Percentiles rank a stretch among this genome's conserved stretches.
Evolutionary conservation across 225 moss, liverwort and hornwort species (phyloP).

Genomic region (Polytrichum formosum): DNA sequence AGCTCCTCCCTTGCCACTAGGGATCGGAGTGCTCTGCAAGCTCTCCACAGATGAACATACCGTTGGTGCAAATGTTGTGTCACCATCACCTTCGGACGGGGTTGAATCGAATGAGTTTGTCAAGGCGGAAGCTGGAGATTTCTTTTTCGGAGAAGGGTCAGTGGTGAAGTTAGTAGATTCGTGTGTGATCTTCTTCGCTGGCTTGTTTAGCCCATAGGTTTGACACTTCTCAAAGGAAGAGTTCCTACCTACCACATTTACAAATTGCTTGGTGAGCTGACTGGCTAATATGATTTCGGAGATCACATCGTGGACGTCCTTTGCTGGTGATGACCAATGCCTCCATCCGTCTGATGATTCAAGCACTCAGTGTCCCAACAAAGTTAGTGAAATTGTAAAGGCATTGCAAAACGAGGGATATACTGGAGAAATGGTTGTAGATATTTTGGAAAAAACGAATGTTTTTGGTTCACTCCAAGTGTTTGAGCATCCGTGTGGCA

Average conservation of each 20-base stretch:
- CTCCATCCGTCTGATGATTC: conserved; percentile 58
- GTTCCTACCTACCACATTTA: conserved; percentile 27
- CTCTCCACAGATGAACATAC: conserved; percentile 26
- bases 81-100: conserved; percentile 1
- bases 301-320: conserved; percentile 66
- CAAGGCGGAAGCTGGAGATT: neutral
- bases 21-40: conserved; percentile 19
- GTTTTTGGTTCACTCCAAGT: no score
- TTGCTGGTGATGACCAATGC: conserved; percentile 72
- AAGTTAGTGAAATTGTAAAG: no score
- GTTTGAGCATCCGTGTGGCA: no score
- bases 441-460: no score
- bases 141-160: neutral
- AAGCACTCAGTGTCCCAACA: no score
- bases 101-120: conserved; percentile 10
- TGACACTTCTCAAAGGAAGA: neutral
- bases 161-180: conserved; percentile 2
- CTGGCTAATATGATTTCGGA: conserved; percentile 73
- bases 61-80: conserved; percentile 8
- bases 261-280: conserved; percentile 64
- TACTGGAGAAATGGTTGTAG: neutral
- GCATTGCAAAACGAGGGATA: neutral
- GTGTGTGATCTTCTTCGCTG: conserved; percentile 3
- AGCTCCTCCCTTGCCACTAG: neutral
- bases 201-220: neutral